These are phyloP conservation scores for Arthrocladium fulminans DNA, from an alignment of 2,329 filamentous ascomycete genomes.

Conservation along the genomic window DNA sequence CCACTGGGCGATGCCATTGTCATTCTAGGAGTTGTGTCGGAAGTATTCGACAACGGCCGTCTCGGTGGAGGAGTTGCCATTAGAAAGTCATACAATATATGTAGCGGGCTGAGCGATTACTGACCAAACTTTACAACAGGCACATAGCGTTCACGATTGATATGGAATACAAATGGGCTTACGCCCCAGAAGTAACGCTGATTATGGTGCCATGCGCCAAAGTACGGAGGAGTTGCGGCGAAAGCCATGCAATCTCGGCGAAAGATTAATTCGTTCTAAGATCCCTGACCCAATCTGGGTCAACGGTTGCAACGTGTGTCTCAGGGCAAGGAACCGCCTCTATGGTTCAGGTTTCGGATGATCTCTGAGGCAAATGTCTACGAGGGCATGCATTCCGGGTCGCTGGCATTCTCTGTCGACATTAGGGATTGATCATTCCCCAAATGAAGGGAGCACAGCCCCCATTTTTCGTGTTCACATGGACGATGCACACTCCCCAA, in stretches of 20 bases:
- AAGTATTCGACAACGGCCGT: slow-evolving; percentile 16
- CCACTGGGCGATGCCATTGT: slow-evolving; percentile 21
- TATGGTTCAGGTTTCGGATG: background rate
- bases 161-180: slow-evolving; percentile 6
- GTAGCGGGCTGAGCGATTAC: background rate
- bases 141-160: slow-evolving; percentile 6
- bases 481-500: background rate
- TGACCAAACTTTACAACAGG: background rate
- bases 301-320: background rate
- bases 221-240: background rate
- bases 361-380: background rate
- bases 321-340: background rate
- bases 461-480: background rate
- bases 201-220: slow-evolving; percentile 5
- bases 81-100: background rate
- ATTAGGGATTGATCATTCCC: background rate
- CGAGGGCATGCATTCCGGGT: background rate
- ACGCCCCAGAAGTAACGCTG: slow-evolving; percentile 3
- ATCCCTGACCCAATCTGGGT: background rate
- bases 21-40: slow-evolving; percentile 20
- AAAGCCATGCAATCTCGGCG: slow-evolving; percentile 3
- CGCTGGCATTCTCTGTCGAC: background rate
- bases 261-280: background rate
- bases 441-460: background rate
- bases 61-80: slow-evolving; percentile 17